Percentiles rank a stretch among this genome's conserved stretches.
phyloP scores from a whole-genome alignment of 1,139 yeast species.

The Scheffersomyces segobiensis region DNA sequence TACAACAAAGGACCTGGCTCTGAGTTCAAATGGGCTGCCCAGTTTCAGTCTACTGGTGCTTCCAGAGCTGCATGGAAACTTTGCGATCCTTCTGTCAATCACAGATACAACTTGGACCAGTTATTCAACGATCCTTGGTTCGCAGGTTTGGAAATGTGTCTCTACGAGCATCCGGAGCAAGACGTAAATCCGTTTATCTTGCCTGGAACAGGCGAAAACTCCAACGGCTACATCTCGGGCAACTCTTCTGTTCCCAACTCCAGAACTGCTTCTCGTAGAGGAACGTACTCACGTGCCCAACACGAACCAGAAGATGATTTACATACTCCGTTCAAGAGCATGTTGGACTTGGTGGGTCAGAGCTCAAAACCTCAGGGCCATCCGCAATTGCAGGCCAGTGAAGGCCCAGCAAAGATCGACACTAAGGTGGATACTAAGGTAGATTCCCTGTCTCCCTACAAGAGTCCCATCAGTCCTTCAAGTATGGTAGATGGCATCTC shows the following conservation, averaged over 20 bases:
- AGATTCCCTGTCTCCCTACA: not conserved
- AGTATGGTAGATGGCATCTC: not conserved
- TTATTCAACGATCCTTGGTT: conserved; percentile 70
- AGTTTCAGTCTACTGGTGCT: conserved; percentile 58
- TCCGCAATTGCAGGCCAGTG: not conserved
- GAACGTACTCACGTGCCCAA: conserved; percentile 20
- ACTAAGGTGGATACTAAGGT: not conserved
- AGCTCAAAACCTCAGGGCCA: conserved; percentile 1
- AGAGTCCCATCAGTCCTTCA: not conserved
- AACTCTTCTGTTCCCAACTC: conserved; percentile 27
- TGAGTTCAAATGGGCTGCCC: conserved; percentile 65
- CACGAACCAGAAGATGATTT: conserved; percentile 17
- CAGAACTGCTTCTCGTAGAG: conserved; percentile 36
- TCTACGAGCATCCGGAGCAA: conserved; percentile 55
- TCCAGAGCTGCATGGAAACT: conserved; percentile 75
- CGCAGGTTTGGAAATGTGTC: conserved; percentile 57
- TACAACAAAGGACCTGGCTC: conserved; percentile 60
- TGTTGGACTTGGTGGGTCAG: conserved; percentile 36
- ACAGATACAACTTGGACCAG: conserved; percentile 55
- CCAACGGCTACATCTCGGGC: conserved; percentile 10
- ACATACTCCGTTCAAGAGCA: conserved; percentile 36
- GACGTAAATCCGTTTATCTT: conserved; percentile 39
- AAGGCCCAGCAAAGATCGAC: not conserved
- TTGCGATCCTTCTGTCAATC: conserved; percentile 59
- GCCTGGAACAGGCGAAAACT: conserved; percentile 22